phyloP scores from a whole-genome alignment of 768 basidiomycete genomes.

The Sporobolomyces phaffii region DNA sequence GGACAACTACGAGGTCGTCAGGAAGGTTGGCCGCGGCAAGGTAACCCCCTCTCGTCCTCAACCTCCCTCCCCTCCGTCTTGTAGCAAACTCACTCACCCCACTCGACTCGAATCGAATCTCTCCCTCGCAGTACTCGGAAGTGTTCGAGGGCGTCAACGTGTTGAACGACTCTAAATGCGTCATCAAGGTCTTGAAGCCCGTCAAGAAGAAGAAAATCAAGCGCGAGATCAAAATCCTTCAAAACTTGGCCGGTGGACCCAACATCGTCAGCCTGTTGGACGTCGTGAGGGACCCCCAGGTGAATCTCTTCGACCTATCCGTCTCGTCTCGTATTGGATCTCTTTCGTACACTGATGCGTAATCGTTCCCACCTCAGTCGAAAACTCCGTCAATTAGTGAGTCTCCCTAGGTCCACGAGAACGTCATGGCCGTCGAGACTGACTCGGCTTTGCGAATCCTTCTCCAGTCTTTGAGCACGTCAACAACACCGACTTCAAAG shows the following conservation, averaged over 20 bases:
- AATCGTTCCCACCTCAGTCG: slow-evolving; percentile 2
- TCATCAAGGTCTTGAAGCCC: slow-evolving; percentile 66
- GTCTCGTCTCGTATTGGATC: background rate
- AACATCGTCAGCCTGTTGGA: slow-evolving; percentile 39
- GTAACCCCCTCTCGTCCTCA: background rate
- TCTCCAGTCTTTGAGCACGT: slow-evolving; percentile 37
- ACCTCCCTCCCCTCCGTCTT: background rate
- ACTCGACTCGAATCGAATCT: too few relatives aligned
- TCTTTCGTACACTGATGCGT: background rate
- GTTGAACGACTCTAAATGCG: slow-evolving; percentile 41
- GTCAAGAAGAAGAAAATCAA: slow-evolving; percentile 41
- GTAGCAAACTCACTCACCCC: background rate
- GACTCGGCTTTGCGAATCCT: background rate
- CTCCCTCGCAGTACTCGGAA: slow-evolving; percentile 39
- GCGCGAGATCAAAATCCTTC: slow-evolving; percentile 40
- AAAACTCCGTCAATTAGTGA: slow-evolving; percentile 35
- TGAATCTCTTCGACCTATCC: background rate
- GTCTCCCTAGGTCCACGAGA: background rate
- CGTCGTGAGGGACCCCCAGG: slow-evolving; percentile 38
- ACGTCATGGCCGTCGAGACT: background rate
- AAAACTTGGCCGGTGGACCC: slow-evolving; percentile 29
- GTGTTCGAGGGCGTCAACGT: slow-evolving; percentile 44
- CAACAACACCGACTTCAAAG: slow-evolving; percentile 38
- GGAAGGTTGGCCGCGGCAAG: slow-evolving; percentile 32
- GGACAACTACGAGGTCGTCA: slow-evolving; percentile 38